Percentiles rank a stretch among this genome's conserved stretches.
These are phyloP conservation scores for Trematosphaeria pertusa DNA, from an alignment of 2,329 filamentous ascomycete genomes.

Conservation along the genomic window DNA sequence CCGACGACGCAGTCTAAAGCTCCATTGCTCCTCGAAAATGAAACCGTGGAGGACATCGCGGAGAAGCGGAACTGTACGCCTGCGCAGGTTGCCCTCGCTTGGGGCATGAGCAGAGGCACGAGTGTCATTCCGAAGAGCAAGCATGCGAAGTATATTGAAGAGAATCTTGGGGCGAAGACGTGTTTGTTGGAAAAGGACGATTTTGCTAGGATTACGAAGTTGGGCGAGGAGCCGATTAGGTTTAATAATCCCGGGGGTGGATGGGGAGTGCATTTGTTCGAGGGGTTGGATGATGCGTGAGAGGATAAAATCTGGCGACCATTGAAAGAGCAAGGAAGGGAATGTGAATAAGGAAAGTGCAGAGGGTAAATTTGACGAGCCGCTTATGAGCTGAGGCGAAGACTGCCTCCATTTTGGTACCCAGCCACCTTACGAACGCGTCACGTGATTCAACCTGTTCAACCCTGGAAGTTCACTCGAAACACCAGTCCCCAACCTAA, in stretches of 20 bases:
- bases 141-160: conserved; percentile 51
- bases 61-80: conserved; percentile 67
- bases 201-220: conserved; percentile 34
- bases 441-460: too few relatives aligned
- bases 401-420: too few relatives aligned
- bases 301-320: too few relatives aligned
- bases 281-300: conserved; percentile 49
- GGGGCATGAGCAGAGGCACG: conserved; percentile 71
- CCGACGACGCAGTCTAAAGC: conserved; percentile 50
- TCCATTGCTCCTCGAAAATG: conserved; percentile 34
- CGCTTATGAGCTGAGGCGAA: too few relatives aligned
- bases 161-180: conserved; percentile 51
- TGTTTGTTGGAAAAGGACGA: conserved; percentile 51
- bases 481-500: too few relatives aligned
- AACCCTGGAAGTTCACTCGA: too few relatives aligned
- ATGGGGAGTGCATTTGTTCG: conserved; percentile 52
- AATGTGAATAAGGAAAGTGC: too few relatives aligned
- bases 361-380: too few relatives aligned
- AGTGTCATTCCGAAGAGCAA: conserved; percentile 31
- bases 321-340: too few relatives aligned
- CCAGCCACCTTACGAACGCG: too few relatives aligned
- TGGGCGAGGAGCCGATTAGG: conserved; percentile 46
- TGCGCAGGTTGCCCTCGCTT: conserved; percentile 81
- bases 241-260: conserved; percentile 52
- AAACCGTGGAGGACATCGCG: conserved; percentile 70